Evolutionary conservation across 768 basidiomycete genomes (phyloP), one percentile per base, ranked within the genome.

Genomic region (Pisolithus marmoratus): DNA sequence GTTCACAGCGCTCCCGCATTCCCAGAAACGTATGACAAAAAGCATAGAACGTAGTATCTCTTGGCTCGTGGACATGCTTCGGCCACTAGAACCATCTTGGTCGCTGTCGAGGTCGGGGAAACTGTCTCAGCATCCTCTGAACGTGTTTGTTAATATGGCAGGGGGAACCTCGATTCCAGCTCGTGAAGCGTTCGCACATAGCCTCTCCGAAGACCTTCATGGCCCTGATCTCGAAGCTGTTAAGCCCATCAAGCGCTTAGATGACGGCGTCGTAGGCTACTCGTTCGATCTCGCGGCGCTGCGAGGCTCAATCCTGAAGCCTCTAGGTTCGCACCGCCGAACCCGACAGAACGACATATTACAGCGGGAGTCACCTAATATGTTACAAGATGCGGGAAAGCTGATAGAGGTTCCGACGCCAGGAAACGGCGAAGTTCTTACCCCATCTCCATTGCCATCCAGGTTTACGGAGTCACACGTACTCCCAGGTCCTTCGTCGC

Each of bases 1-100:
- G 0, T 82, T 79, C 61, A 85, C 85, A 0, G 55, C 70, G 3
- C 77, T 81, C 0, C 81, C 85, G 0, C 77, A 81, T 54, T 90
- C 89, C 4, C 90, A 93, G 61, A 91, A 87, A 56, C 81, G 90
- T 3, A 66, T 84, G 5, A 83, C 79, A 24, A 92, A 90, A 62
- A 84, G 84, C 60, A 76, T 90, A 48, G 85, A 90, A 41, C 76
- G 90, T 24, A 83, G 82, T 3, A 61, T 72, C 0, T 66, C 75
- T 1, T 93, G 90, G 90, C 66, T 91, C 0, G 66, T 74, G 0
- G 70, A 76, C 31, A 54, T 88, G 1, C 72, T 90, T 2, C 67
- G 69, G 14, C 68, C 67, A 3, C 54, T 59, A 22, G 56, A 60
- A 3, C 36, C 20, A 7, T n/a, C 45, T 1, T 17, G 43, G 0